Base-by-base conservation (phyloP, 768 basidiomycete species). In the Pleurotus platypus region DNA sequence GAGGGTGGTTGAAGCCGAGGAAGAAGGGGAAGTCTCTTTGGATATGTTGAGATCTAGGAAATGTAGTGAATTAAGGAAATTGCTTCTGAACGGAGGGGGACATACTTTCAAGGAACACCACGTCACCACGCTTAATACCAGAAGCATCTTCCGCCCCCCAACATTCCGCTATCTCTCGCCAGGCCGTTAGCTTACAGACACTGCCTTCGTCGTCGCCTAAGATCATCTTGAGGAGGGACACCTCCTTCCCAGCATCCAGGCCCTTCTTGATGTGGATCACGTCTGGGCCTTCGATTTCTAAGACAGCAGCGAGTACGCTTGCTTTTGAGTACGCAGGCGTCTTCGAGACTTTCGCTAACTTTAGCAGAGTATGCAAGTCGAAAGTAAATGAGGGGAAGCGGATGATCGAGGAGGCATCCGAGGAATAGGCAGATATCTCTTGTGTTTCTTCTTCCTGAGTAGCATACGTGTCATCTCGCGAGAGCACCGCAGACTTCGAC, bases 201-300 rank as follows among this genome's bases (percentile, higher is more conserved):
- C 70, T 76, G 1, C 86, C 86, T 26, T 80, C 80, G 54, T 90
- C 88, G 62, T 92, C 89, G 8, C 87, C 87, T 22, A 92, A 68
- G 47, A 92, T 82, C 64, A 91, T 73, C 64, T 83, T 88, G 26
- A 92, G 69, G 43, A 92, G 66, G 0, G 79, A 80, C 0, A 90
- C 81, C 58, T 88, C 82, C 57, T 81, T 83, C 6, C 90, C 91
- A 3, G 86, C 83, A 55, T 91, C 86, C 3, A 63, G 63, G 0
- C 90, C 90, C 50, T 81, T 85, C 69, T 87, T 90, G 38, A 89
- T 75, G 22, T 71, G 76, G 38, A 93, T 79, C 4, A 75, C 71
- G 61, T 89, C 86, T 0, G 89, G 91, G 0, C 89, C 90, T 50
- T 92, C 89, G 12, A 89, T 79, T 67, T 92, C 91, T 57, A 92